Base-by-base conservation (phyloP, 2,329 filamentous ascomycete genomes). In the Trichoderma sp. region DNA sequence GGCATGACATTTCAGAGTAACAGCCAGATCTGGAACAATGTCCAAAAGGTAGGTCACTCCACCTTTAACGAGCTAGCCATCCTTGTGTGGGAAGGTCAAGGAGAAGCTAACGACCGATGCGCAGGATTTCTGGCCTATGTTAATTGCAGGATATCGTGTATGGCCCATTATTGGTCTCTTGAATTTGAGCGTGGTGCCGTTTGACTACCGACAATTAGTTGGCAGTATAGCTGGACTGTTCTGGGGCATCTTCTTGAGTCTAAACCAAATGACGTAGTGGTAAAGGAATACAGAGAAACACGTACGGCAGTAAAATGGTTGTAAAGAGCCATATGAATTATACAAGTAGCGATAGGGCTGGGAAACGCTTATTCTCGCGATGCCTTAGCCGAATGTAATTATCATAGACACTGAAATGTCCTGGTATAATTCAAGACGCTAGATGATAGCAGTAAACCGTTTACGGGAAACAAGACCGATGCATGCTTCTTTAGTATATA, bases 121-220 rank as follows among this genome's bases (percentile, higher is more conserved):
- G 21, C 59, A 68, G 66, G 59, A 68, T 18, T 68, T 68, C n/a
- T 68, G 59, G 66, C 66, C 66, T 37, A 68, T 68, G 66, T 59
- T 68, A n/a, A 32, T 68, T 34, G 59, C 66, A 21, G 66, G 66
- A 56, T 68, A 68, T 46, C 59, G 60, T 16, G 59, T 68, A 21
- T 68, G 66, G 66, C 66, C 66, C 11, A 28, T 68, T 49, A 16
- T 68, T 56, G 59, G 66, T 2, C 51, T 68, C 18, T 30, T 68
- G 37, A 68, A 68, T 21, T 28, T 68, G 59, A 65, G 37, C 14
- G 49, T 68, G n/a, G 66, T 68, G 37, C 66, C 66, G 10, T 68
- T 68, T 28, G 66, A 68, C 59, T 68, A 68, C 32, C 51, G 66
- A 26, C 51, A 64, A 14, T n/a, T 68, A 28, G 66, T 68, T 34